These are phyloP conservation scores for Solioccasus polychromus DNA, from an alignment of 768 basidiomycete genomes.

Conservation along the genomic window DNA sequence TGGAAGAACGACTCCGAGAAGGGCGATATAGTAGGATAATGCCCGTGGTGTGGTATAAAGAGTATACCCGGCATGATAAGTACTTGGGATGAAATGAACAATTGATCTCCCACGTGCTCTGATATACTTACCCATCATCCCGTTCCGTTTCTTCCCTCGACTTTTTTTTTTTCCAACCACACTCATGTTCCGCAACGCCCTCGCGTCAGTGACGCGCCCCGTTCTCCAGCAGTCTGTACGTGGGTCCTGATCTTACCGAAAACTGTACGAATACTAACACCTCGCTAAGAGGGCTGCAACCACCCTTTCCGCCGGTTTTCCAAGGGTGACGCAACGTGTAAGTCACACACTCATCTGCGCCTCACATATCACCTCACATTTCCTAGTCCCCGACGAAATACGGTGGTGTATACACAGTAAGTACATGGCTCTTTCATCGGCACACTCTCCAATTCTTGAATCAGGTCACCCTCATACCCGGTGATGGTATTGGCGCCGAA, in stretches of 20 bases:
- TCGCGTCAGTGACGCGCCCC: constrained; percentile 57
- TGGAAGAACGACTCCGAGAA: constrained; percentile 56
- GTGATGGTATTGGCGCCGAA: constrained; percentile 96
- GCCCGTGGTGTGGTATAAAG: constrained; percentile 41
- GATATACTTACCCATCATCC: not conserved
- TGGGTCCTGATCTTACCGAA: constrained; percentile 10
- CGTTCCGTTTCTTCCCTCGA: constrained; percentile 34
- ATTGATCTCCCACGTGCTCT: not conserved
- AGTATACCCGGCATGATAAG: too few relatives aligned
- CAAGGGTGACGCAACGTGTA: constrained; percentile 70
- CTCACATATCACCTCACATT: constrained; percentile 5
- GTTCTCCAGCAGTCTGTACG: constrained; percentile 51
- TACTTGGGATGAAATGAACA: too few relatives aligned
- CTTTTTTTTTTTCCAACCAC: constrained; percentile 18
- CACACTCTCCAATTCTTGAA: constrained; percentile 3
- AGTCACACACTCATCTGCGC: constrained; percentile 23
- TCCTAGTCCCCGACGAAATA: constrained; percentile 82
- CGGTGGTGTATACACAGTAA: constrained; percentile 87
- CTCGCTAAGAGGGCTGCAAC: constrained; percentile 61
- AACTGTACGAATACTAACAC: constrained; percentile 2
- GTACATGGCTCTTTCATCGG: too few relatives aligned
- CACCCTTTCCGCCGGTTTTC: constrained; percentile 76
- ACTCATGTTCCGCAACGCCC: constrained; percentile 63
- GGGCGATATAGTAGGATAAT: constrained; percentile 55
- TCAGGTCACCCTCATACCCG: constrained; percentile 95